A percentile compares a stretch with the other conserved stretches of the same genome.
Conservation (phyloP, 1,284 basidiomycete species). For the Ganoderma meredithae region DNA sequence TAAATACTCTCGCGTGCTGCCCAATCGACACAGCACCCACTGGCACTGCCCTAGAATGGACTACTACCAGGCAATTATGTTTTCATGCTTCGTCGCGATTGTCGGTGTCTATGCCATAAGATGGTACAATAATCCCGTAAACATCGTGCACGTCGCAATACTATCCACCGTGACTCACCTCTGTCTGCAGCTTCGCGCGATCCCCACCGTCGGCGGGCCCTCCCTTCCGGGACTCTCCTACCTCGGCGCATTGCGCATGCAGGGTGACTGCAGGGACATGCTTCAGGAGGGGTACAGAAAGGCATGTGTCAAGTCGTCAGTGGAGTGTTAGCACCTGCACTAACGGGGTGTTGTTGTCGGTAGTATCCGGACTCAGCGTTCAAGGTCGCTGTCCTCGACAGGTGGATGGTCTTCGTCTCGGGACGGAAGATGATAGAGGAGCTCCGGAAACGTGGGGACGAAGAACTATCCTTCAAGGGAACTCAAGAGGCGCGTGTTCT, state of each 20-base stretch:
- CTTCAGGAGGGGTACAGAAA: background rate
- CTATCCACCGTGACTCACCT: background rate
- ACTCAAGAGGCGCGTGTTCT: background rate
- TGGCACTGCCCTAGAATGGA: slow-evolving; percentile 49
- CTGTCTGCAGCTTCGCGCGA: background rate
- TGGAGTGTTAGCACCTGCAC: background rate
- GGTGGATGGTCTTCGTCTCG: slow-evolving; percentile 38
- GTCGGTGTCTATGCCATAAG: background rate
- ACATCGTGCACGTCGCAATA: background rate
- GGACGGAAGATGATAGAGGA: slow-evolving; percentile 20
- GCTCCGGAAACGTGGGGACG: background rate
- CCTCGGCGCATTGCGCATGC: background rate
- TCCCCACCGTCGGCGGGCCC: background rate
- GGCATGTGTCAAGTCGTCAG: background rate
- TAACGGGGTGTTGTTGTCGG: background rate
- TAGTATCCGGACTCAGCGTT: slow-evolving; percentile 44
- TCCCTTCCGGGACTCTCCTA: background rate
- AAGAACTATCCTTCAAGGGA: background rate
- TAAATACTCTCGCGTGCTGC: no score
- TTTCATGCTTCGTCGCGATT: background rate
- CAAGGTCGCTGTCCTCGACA: slow-evolving; percentile 45
- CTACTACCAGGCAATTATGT: background rate
- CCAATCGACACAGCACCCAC: no score
- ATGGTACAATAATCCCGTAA: background rate
- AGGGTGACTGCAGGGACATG: background rate